These are phyloP conservation scores for Cetraspora pellucida DNA, from an alignment of 192 early-diverging fungal species.

Conservation along the genomic window DNA sequence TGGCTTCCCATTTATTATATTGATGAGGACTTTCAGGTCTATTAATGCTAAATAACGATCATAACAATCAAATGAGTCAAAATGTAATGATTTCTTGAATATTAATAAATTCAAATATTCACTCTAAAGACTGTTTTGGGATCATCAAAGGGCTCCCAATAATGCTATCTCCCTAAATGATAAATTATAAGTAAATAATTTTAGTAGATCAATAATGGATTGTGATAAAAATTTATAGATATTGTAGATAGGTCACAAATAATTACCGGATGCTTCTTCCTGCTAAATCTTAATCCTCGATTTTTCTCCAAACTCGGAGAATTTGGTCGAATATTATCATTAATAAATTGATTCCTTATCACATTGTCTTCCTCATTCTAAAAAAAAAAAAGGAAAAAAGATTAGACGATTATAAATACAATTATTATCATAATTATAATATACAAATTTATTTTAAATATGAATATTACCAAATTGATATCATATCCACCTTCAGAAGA, in stretches of 20 bases:
- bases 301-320: too few species aligned
- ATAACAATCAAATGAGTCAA: too few species aligned
- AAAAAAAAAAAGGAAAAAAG: too few species aligned
- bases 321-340: too few species aligned
- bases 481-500: background rate
- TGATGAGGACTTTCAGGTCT: background rate
- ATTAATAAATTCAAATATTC: background rate
- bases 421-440: background rate
- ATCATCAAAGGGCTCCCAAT: too few species aligned
- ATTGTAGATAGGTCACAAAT: background rate
- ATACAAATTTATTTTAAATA: background rate
- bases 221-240: too few species aligned
- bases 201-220: background rate
- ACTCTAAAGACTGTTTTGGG: slow-evolving; percentile 12
- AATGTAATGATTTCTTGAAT: too few species aligned
- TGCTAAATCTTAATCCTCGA: too few species aligned
- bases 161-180: background rate
- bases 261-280: too few species aligned
- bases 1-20: slow-evolving; percentile 29
- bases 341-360: too few species aligned
- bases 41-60: background rate
- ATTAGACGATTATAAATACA: background rate
- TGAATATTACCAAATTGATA: background rate
- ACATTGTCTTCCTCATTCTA: too few species aligned
- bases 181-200: too few species aligned